Base-by-base conservation (phyloP, 2,329 filamentous ascomycete genomes). In the Cercospora canescens region DNA sequence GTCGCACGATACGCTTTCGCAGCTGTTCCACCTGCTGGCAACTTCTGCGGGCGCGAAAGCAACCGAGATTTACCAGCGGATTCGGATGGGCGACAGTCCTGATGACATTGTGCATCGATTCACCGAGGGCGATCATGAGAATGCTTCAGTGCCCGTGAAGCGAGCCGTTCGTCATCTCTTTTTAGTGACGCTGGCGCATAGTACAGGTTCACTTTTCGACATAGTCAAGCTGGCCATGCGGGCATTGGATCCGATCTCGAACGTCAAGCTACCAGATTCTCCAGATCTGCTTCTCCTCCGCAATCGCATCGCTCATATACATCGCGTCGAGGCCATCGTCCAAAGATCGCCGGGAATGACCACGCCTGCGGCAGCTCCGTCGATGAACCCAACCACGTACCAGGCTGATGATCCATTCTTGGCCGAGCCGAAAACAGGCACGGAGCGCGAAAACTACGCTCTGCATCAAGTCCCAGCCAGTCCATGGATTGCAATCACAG, bases 151-250 rank as follows among this genome's bases (percentile, higher is more conserved):
- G 26, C 30, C 6, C 8, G 16, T 18, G n/a, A 56, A 8, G 4
- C 52, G 28, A 12, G 30, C n/a, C 30, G 54, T 21, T 6, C 35
- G 34, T 9, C 55, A 34, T 6, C 21, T 58, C 3, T 58, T 66
- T 11, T 26, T 68, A 6, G 24, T 66, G 16, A 63, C 58, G 7
- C 32, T 68, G n/a, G 37, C 60, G 5, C 66, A 68, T 34, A 61
- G 60, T 16, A 66, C 66, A 12, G 66, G 63, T 14, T 66, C 66
- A 9, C 56, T 64, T 11, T 35, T 62, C 6, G 63, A 66, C 18
- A 41, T 68, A 4, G n/a, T 57, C 41, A 52, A 30, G 7, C 63
- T 68, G 24, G 64, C 63, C 2, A 60, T 57, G 59, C 35, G 32
- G 2, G 35, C 55, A 21, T 5, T 62, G 26, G 32, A 60, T 12